These are phyloP conservation scores for Monosporascus sp. DNA, from an alignment of 2,329 filamentous ascomycete species.

Conservation along the genomic window DNA sequence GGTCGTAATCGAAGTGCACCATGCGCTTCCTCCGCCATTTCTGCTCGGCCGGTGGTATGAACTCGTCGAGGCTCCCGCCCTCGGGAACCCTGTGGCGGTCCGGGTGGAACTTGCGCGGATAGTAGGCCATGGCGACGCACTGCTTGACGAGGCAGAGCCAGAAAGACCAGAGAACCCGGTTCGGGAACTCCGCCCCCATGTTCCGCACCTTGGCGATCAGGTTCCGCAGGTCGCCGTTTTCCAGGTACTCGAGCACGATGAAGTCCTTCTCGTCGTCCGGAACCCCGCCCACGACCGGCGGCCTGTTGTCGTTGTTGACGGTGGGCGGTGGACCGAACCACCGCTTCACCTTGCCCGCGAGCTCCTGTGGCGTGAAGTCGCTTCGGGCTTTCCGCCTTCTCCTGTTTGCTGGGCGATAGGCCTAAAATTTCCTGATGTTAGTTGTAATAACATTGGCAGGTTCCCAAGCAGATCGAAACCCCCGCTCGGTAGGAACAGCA, in stretches of 20 bases:
- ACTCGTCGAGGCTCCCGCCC: not conserved
- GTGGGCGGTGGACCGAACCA: too few relatives aligned
- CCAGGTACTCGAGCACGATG: not conserved
- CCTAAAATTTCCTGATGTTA: too few relatives aligned
- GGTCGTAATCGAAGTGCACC: not conserved
- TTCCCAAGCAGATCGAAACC: too few relatives aligned
- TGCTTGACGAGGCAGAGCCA: not conserved
- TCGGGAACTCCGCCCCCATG: not conserved
- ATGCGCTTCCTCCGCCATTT: not conserved
- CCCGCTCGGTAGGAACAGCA: too few relatives aligned
- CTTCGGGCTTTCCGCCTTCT: too few relatives aligned
- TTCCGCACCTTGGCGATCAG: not conserved
- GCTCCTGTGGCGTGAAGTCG: too few relatives aligned
- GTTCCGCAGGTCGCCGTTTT: not conserved
- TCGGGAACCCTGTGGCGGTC: not conserved
- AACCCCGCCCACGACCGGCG: not conserved
- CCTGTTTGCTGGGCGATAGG: too few relatives aligned
- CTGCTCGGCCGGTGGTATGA: not conserved
- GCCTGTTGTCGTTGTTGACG: too few relatives aligned
- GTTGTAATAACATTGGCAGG: too few relatives aligned
- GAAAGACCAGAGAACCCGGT: not conserved
- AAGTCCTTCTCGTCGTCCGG: not conserved
- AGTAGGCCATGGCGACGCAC: not conserved
- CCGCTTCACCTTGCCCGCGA: too few relatives aligned
- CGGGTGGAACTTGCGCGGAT: not conserved